These are phyloP conservation scores for Arthrobotrys sphaeroides DNA, from an alignment of 2,329 filamentous ascomycete species.

Conservation along the genomic window DNA sequence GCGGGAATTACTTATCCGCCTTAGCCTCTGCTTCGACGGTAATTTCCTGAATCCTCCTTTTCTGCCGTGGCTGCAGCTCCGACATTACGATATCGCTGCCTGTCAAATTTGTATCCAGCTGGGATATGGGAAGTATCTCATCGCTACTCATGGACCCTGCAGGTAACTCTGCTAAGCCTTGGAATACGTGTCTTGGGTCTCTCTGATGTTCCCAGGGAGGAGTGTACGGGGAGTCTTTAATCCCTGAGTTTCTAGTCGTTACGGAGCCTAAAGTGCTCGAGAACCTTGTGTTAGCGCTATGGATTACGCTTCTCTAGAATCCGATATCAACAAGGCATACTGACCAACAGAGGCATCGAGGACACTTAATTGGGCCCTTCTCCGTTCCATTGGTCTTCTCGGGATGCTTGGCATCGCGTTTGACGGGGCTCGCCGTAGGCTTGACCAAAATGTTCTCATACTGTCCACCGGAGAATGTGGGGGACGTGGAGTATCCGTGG, in stretches of 20 bases:
- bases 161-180: conserved; percentile 37
- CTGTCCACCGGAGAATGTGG: conserved; percentile 18
- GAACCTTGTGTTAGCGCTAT: conserved; percentile 13
- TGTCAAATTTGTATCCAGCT: conserved; percentile 20
- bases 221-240: conserved; percentile 22
- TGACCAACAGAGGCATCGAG: conserved; percentile 26
- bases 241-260: not conserved
- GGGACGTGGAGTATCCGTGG: not conserved
- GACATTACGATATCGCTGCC: conserved; percentile 24
- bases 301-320: not conserved
- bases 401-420: conserved; percentile 37
- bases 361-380: conserved; percentile 34
- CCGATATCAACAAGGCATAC: not conserved
- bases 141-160: conserved; percentile 50
- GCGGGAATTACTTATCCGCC: not conserved
- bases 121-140: conserved; percentile 34
- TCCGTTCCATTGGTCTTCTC: conserved; percentile 34
- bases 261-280: conserved; percentile 10
- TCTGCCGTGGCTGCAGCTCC: conserved; percentile 29
- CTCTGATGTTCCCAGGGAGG: conserved; percentile 6
- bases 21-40: not conserved
- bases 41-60: conserved; percentile 8
- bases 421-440: conserved; percentile 27
- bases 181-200: not conserved
- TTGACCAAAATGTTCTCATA: conserved; percentile 29